Percentiles rank a stretch among this genome's conserved stretches.
Evolutionary conservation across 371 early-diverging fungal species (phyloP).

Genomic region (Mucor velutinosus): DNA sequence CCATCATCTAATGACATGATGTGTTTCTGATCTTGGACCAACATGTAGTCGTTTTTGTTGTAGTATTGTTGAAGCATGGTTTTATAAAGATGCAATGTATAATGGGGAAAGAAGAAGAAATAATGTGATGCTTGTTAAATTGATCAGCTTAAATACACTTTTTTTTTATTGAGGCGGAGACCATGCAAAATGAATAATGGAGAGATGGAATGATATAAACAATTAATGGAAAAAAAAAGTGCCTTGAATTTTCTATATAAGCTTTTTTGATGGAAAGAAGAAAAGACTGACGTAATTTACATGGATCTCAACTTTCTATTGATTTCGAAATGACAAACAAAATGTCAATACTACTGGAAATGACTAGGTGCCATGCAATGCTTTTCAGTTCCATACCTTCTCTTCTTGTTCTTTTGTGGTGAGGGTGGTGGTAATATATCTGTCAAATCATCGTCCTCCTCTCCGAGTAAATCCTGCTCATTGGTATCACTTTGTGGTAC

Average conservation of each 20-base stretch:
- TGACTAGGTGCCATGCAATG: background rate
- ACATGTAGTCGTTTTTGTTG: slow-evolving; percentile 15
- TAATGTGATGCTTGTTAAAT: background rate
- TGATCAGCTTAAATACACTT: background rate
- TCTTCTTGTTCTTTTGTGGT: slow-evolving; percentile 5
- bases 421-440: background rate
- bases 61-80: slow-evolving; percentile 3
- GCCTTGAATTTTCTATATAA: background rate
- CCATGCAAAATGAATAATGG: background rate
- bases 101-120: background rate
- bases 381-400: background rate
- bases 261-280: background rate
- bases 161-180: background rate
- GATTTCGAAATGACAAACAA: background rate
- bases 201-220: background rate
- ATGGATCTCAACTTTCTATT: background rate
- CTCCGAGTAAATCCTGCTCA: background rate
- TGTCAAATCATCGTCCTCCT: slow-evolving; percentile 6
- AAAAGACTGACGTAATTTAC: slow-evolving; percentile 12
- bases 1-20: background rate
- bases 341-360: background rate
- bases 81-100: background rate
- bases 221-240: background rate
- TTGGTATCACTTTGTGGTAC: background rate
- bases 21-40: slow-evolving; percentile 11